Evolutionary conservation across 257 asterid genomes (phyloP), one percentile per base, ranked within the genome.

Genomic region (Scutellaria baicalensis): DNA sequence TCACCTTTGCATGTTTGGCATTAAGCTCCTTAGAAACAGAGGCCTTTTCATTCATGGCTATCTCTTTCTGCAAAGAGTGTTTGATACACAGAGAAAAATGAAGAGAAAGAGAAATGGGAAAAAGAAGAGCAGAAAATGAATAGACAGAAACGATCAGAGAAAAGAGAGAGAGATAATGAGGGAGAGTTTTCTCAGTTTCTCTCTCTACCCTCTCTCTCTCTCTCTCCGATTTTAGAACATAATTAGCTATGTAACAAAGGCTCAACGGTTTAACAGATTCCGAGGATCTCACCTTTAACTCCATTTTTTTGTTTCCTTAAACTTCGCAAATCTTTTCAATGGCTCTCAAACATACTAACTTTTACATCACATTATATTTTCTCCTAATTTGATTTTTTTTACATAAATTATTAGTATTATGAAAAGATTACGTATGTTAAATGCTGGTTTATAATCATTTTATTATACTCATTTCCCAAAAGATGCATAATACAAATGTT

Each of bases 1-100:
- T 65, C 52, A 92, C 98, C 96, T 85, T 92, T 58, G 88, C 77
- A 79, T 87, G 99, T 56, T 82, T 86, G 69, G 87, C 94, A 57
- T 89, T 86, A 42, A 93, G 96, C 76, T 87, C 96, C 80, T 86
- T 93, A 47, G 97, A 82, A 74, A 93, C 93, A 18, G 86, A 75
- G 4, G 97, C 89, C 85, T 93, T 93, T 21, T 77, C 91, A 63
- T 84, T 93, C 97, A 93, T 90, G 62, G 76, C 78, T 72, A 12
- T 47, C 56, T 60, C 61, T 56, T 65, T 70, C 66, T 20, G 33
- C n/a, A 16, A 49, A 39, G 11, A 66, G 64, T 18, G 12, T 40
- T 9, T 9, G 10, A 51, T 50, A 60, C 62, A 10, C 74, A 42
- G 45, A 59, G 1, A 56, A 59, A 48, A 21, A 64, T n/a, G 9